Evolutionary conservation across 805 yeast species (phyloP).

Genomic region (Metschnikowia reukaufii): DNA sequence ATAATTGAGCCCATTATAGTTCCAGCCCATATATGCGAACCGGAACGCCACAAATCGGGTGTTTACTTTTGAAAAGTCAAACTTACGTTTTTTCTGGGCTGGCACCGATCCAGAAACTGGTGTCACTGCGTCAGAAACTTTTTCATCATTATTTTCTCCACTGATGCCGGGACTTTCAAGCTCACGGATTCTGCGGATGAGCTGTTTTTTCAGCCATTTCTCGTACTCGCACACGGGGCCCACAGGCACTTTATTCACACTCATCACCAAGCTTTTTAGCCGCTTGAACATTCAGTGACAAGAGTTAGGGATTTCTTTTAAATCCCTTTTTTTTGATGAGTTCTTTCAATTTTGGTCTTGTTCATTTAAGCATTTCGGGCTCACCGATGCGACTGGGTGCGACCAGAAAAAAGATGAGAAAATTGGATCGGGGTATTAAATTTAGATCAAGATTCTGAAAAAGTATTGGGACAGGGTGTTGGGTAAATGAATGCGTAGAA

Average conservation of each 20-base stretch:
- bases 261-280: conserved; percentile 23
- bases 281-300: conserved; percentile 26
- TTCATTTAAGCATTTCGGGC: neutral
- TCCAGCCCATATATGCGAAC: conserved; percentile 93
- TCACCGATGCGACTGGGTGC: neutral
- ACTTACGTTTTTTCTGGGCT: conserved; percentile 28
- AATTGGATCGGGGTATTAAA: too few relatives aligned
- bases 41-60: conserved; percentile 73
- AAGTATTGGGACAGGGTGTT: too few relatives aligned
- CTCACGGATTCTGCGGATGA: conserved; percentile 55
- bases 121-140: neutral
- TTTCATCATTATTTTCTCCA: neutral
- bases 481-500: too few relatives aligned
- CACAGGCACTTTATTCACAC: conserved; percentile 18
- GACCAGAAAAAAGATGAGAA: neutral
- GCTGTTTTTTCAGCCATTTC: conserved; percentile 64
- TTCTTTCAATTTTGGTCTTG: neutral
- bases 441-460: too few relatives aligned
- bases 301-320: neutral
- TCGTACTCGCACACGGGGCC: conserved; percentile 39
- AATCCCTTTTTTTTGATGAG: too few relatives aligned
- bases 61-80: conserved; percentile 64
- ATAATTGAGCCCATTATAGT: conserved; percentile 84
- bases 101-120: neutral
- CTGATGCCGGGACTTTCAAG: conserved; percentile 47